Base-by-base conservation (phyloP, 2,329 filamentous ascomycete species). In the Bipolaris oryzae region DNA sequence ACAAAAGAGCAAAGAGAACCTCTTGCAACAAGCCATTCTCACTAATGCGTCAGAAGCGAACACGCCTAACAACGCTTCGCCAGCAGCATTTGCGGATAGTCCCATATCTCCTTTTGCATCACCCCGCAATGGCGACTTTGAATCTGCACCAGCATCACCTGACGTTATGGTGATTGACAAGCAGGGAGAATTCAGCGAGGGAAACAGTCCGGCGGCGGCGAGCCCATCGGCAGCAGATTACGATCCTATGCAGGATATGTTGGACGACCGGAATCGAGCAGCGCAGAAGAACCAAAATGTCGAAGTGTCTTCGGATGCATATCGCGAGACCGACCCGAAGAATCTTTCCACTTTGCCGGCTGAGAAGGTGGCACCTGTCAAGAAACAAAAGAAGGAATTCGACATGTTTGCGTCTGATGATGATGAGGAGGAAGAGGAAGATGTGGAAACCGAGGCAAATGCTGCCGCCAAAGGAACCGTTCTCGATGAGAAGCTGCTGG, bases 211-310 rank as follows among this genome's bases (percentile, higher is more conserved):
- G 46, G 65, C 60, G 61, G 74, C 63, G 50, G 89, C 95, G 68
- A 91, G 89, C 6, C 90, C 91, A 5, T 96, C 92, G n/a, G 93
- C 93, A 43, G 92, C 92, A 57, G 91, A 96, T 75, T 96, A 96
- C 73, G 91, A 96, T 71, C 93, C 93, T 1, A 95, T 88, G 1
- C 82, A 88, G 64, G 93, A 97, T 72, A 95, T 94, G 90, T 83
- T 89, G 73, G 91, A 96, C 74, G 92, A 96, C 66, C 86, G 87
- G 68, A 82, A 86, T 57, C 86, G 89, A 54, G 87, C 90, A 68
- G 87, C 88, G 63, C 82, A 86, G 66, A 84, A 87, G 57, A 82
- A 58, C 20, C 61, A 61, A 35, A 65, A 53, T 16, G 38, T 58
- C 33, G 69, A 74, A 11, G 23, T 72, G 10, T 77, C 81, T 3